Evolutionary conservation across 2,329 filamentous ascomycete species (phyloP).

Genomic region (Gaeumannomyces sp.): DNA sequence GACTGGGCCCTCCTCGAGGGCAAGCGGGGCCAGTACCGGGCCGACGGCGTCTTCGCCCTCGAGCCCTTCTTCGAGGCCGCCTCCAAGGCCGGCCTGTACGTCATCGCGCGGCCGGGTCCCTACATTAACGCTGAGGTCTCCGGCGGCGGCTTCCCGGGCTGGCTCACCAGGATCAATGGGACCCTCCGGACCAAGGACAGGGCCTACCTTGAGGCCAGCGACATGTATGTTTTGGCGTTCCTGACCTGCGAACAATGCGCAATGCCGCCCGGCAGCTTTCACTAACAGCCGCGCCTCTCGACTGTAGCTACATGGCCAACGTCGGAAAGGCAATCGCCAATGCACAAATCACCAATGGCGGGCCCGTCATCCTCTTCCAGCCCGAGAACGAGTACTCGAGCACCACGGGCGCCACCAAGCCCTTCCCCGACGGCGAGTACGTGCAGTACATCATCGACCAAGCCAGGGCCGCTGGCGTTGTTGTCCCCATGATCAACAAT

Average conservation of each 20-base stretch:
- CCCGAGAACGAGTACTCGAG: slow-evolving; percentile 72
- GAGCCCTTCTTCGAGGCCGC: slow-evolving; percentile 75
- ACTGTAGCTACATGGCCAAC: slow-evolving; percentile 49
- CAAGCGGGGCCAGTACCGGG: slow-evolving; percentile 61
- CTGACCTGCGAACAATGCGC: slow-evolving; percentile 4
- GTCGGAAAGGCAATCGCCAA: slow-evolving; percentile 63
- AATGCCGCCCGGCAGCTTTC: neutral
- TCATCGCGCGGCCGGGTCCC: slow-evolving; percentile 65
- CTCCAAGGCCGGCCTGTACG: slow-evolving; percentile 64
- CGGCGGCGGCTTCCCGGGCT: slow-evolving; percentile 76
- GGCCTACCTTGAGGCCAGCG: slow-evolving; percentile 59
- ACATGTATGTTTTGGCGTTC: slow-evolving; percentile 42
- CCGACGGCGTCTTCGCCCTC: slow-evolving; percentile 65
- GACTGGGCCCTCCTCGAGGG: slow-evolving; percentile 76
- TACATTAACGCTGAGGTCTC: slow-evolving; percentile 75
- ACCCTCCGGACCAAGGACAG: slow-evolving; percentile 56
- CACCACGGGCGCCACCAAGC: neutral
- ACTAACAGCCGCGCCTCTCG: neutral
- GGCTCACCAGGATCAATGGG: slow-evolving; percentile 64
- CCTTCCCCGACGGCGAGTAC: slow-evolving; percentile 11
- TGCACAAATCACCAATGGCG: slow-evolving; percentile 76
- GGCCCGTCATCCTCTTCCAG: slow-evolving; percentile 72
- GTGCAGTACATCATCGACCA: slow-evolving; percentile 15
- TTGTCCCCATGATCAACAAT: slow-evolving; percentile 16
- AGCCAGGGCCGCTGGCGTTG: slow-evolving; percentile 12